A percentile compares a stretch with the other conserved stretches of the same genome.
Conservation (phyloP, 2,329 filamentous ascomycete genomes). For the Ustilaginoidea virens region DNA sequence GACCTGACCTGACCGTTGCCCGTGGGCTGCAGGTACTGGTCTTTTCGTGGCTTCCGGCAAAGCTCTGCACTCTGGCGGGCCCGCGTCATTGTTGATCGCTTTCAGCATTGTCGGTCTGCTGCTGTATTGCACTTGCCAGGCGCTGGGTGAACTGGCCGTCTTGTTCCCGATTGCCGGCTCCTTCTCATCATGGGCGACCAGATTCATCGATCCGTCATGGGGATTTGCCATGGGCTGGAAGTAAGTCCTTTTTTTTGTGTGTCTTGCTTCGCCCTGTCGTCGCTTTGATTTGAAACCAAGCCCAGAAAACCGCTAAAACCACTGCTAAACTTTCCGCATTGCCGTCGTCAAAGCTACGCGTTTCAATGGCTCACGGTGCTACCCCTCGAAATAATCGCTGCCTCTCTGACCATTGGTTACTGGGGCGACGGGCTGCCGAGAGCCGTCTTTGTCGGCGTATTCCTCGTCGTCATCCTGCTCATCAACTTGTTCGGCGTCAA, state of each 20-base stretch:
- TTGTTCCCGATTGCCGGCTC: constrained; percentile 83
- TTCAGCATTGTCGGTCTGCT: constrained; percentile 69
- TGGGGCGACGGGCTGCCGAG: constrained; percentile 54
- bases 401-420: constrained; percentile 68
- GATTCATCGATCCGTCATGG: constrained; percentile 88
- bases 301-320: background rate
- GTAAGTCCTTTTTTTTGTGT: constrained; percentile 27
- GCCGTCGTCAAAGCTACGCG: constrained; percentile 57
- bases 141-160: constrained; percentile 81
- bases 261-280: background rate
- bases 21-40: constrained; percentile 49
- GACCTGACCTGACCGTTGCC: too few species aligned
- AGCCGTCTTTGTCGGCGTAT: constrained; percentile 70
- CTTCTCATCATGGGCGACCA: constrained; percentile 81
- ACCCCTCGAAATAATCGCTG: constrained; percentile 75
- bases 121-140: constrained; percentile 85
- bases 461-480: constrained; percentile 55
- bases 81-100: constrained; percentile 63
- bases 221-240: constrained; percentile 95
- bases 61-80: constrained; percentile 57
- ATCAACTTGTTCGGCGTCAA: constrained; percentile 86
- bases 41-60: constrained; percentile 73
- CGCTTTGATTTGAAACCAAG: background rate
- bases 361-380: constrained; percentile 75
- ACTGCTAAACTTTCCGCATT: background rate